Percentiles rank a stretch among this genome's conserved stretches.
Evolutionary conservation across 345 rosid species (phyloP).

Genomic region (Brassica carinata): DNA sequence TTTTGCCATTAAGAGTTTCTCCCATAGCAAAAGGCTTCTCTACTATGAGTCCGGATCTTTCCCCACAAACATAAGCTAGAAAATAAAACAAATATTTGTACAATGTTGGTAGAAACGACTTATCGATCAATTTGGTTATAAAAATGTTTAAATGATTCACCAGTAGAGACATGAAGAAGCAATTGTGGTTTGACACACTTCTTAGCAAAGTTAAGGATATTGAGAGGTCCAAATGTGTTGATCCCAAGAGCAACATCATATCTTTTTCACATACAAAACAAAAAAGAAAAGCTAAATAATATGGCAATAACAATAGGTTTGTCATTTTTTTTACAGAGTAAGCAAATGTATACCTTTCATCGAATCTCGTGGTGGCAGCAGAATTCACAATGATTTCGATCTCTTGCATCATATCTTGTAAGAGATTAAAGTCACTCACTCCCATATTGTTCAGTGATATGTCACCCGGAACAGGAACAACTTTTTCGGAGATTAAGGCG

Average conservation of each 20-base stretch:
- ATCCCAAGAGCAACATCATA: conserved; percentile 53
- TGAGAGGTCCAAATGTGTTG: conserved; percentile 54
- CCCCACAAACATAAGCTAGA: not conserved
- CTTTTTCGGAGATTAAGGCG: conserved; percentile 50
- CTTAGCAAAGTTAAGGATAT: conserved; percentile 53
- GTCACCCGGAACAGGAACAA: conserved; percentile 52
- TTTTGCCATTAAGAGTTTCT: conserved; percentile 9
- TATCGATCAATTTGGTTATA: not conserved
- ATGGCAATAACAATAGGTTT: not conserved
- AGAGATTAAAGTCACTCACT: conserved; percentile 38
- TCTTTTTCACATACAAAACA: conserved; percentile 12
- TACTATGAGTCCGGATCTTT: not conserved
- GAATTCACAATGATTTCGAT: conserved; percentile 55
- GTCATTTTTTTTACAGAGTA: not conserved
- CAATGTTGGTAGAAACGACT: not conserved
- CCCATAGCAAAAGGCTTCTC: conserved; percentile 32
- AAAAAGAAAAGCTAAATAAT: not conserved
- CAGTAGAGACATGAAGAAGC: conserved; percentile 66
- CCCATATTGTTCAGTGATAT: conserved; percentile 51
- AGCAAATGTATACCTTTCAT: conserved; percentile 55
- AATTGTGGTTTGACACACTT: conserved; percentile 45
- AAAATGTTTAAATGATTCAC: conserved; percentile 32
- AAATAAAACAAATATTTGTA: not conserved
- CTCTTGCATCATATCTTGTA: conserved; percentile 41
- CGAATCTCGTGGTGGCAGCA: conserved; percentile 73